These are phyloP conservation scores for Phaeosphaeriaceae sp. DNA, from an alignment of 2,329 filamentous ascomycete genomes.

Conservation along the genomic window DNA sequence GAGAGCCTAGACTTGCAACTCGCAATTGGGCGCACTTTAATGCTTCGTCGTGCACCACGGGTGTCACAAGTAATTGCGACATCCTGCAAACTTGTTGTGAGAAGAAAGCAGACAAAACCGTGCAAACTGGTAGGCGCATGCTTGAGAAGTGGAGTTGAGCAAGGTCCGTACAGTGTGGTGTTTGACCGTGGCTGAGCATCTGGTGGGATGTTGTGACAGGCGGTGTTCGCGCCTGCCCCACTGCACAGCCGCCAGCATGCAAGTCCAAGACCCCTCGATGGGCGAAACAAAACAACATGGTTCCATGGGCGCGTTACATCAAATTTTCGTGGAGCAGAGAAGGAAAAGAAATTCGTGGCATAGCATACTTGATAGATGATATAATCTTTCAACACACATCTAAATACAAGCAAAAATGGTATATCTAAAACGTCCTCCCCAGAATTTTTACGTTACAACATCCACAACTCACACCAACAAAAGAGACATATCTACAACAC, in stretches of 20 bases:
- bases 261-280: too few species aligned
- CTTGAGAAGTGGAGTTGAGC: neutral
- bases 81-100: neutral
- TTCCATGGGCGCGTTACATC: too few species aligned
- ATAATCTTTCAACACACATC: neutral
- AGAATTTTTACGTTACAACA: neutral
- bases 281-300: too few species aligned
- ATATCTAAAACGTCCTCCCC: neutral
- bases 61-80: neutral
- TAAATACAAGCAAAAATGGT: neutral
- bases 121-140: neutral
- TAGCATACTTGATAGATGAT: neutral
- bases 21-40: neutral
- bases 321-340: too few species aligned
- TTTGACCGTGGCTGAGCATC: neutral
- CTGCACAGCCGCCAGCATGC: too few species aligned
- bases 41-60: neutral
- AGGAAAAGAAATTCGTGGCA: neutral
- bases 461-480: neutral
- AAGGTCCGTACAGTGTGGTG: neutral
- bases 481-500: conserved; percentile 4
- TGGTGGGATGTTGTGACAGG: neutral
- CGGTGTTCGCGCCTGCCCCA: too few species aligned
- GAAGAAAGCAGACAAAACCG: neutral
- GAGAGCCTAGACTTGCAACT: neutral